These are phyloP conservation scores for Craterostigma plantagineum DNA, from an alignment of 257 asterid species.

Conservation along the genomic window DNA sequence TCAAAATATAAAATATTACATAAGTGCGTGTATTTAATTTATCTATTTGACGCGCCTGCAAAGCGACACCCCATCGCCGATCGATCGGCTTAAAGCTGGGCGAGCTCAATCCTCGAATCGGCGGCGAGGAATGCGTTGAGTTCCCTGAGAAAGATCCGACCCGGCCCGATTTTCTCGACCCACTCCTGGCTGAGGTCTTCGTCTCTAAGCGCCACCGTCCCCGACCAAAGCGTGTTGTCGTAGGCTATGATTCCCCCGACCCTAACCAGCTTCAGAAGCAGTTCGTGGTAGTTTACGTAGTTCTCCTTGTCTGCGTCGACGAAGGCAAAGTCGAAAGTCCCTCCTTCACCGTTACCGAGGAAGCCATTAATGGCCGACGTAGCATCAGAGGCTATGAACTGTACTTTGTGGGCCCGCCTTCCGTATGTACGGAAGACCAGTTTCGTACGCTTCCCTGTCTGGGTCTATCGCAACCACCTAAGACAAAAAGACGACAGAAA, in stretches of 20 bases:
- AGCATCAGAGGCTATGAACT: conserved; percentile 18
- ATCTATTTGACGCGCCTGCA: conserved; percentile 15
- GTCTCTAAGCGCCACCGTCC: conserved; percentile 23
- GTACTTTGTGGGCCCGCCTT: conserved; percentile 29
- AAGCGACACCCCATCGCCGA: conserved; percentile 38
- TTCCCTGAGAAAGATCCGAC: conserved; percentile 11
- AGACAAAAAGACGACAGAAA: no score
- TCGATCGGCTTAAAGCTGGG: conserved; percentile 32
- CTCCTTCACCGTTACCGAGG: conserved; percentile 19
- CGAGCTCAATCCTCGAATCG: conserved; percentile 22
- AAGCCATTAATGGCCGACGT: conserved; percentile 10
- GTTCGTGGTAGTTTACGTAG: conserved; percentile 27
- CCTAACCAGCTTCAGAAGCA: conserved; percentile 20
- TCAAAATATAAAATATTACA: no score
- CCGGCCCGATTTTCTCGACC: conserved; percentile 6
- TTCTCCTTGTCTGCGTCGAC: conserved; percentile 45
- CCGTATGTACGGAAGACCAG: conserved; percentile 7
- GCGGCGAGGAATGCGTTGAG: conserved; percentile 22
- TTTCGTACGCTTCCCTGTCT: no score
- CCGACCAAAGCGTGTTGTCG: conserved; percentile 41
- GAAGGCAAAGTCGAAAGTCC: conserved; percentile 34
- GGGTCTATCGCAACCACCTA: no score
- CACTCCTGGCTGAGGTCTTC: conserved; percentile 1
- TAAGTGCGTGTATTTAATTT: no score
- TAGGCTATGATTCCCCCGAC: conserved; percentile 38